phyloP scores from a whole-genome alignment of 2,329 filamentous ascomycete genomes.

The Pestalotiopsis fici region DNA sequence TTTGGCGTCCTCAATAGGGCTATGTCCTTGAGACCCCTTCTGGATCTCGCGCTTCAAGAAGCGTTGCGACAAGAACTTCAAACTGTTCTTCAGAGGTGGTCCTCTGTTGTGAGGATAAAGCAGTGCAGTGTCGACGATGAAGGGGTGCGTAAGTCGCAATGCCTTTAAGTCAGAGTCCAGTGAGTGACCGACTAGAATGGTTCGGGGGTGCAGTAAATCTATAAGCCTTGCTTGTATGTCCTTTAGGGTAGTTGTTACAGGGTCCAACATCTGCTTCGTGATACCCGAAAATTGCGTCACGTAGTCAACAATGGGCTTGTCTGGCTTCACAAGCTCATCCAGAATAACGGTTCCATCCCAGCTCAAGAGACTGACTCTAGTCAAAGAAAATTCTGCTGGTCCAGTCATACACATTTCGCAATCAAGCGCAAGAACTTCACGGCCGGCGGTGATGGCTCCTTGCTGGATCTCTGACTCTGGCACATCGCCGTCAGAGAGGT shows the following conservation, averaged over 20 bases:
- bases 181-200: slow-evolving; percentile 79
- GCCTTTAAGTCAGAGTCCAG: slow-evolving; percentile 83
- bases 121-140: slow-evolving; percentile 88
- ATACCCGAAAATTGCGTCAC: slow-evolving; percentile 92
- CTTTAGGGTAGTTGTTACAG: slow-evolving; percentile 77
- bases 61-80: slow-evolving; percentile 87
- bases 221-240: slow-evolving; percentile 84
- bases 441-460: slow-evolving; percentile 82
- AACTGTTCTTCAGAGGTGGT: slow-evolving; percentile 82
- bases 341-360: slow-evolving; percentile 84
- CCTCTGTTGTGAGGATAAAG: slow-evolving; percentile 90
- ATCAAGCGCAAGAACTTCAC: slow-evolving; percentile 79
- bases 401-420: slow-evolving; percentile 97
- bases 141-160: slow-evolving; percentile 84
- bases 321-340: slow-evolving; percentile 90
- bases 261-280: slow-evolving; percentile 78
- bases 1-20: slow-evolving; percentile 89
- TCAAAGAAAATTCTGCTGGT: slow-evolving; percentile 77
- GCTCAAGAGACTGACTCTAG: slow-evolving; percentile 81
- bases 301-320: slow-evolving; percentile 87
- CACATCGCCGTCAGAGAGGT: slow-evolving; percentile 66
- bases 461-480: slow-evolving; percentile 72
- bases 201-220: slow-evolving; percentile 68
- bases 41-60: slow-evolving; percentile 89
- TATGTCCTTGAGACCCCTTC: slow-evolving; percentile 74